Evolutionary conservation across 768 basidiomycete genomes (phyloP).

Genomic region (Boletus rex-veris): DNA sequence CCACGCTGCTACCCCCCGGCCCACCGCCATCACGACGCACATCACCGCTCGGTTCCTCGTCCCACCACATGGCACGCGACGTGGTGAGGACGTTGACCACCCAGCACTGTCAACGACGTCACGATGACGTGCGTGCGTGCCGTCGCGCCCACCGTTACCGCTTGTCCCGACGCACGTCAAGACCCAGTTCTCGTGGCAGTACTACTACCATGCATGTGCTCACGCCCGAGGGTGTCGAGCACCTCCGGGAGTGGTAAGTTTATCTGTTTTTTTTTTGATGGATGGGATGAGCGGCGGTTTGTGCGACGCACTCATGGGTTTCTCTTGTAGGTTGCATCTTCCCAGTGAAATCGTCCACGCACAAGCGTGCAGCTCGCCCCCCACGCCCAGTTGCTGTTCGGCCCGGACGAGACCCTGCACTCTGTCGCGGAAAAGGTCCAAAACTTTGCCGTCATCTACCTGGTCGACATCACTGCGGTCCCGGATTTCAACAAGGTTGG

Average conservation of each 20-base stretch:
- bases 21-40: no score
- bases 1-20: no score
- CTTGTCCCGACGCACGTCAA: constrained; percentile 53
- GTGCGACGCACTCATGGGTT: neutral
- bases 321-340: constrained; percentile 73
- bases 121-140: no score
- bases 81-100: no score
- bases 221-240: constrained; percentile 96
- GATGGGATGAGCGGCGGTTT: neutral
- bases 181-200: constrained; percentile 99
- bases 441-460: constrained; percentile 97
- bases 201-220: constrained; percentile 98
- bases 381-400: constrained; percentile 76
- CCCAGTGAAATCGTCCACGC: constrained; percentile 96
- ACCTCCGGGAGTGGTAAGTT: constrained; percentile 80
- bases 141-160: no score
- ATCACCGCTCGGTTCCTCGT: constrained; percentile 33
- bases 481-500: constrained; percentile 94
- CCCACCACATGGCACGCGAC: no score
- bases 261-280: neutral
- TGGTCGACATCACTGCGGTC: constrained; percentile 92
- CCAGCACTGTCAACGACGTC: no score
- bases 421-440: constrained; percentile 93
- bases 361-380: constrained; percentile 93
- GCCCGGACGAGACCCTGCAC: constrained; percentile 90